Percentiles rank a stretch among this genome's conserved stretches.
Conservation (phyloP, 768 basidiomycete species). For the Porphyrellus cyaneotinctus region DNA sequence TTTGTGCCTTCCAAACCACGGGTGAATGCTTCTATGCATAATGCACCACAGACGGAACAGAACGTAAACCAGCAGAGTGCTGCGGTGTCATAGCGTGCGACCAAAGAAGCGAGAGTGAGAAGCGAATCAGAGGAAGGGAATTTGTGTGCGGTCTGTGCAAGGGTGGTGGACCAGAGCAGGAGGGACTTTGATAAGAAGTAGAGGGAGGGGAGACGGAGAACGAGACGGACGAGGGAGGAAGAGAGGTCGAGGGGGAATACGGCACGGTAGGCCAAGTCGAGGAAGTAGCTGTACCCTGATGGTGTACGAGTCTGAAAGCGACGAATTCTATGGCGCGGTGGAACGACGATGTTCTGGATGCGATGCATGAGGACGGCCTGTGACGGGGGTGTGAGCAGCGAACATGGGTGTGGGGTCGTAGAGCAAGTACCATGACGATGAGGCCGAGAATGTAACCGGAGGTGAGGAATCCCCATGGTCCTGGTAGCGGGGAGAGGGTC, state of each 20-base stretch:
- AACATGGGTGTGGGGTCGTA: not conserved
- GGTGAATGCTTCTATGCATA: conserved; percentile 62
- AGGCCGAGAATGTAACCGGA: conserved; percentile 70
- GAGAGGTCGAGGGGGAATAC: conserved; percentile 66
- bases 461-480: conserved; percentile 68
- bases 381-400: not conserved
- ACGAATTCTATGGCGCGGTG: conserved; percentile 40
- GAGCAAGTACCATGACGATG: conserved; percentile 52
- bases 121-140: conserved; percentile 36
- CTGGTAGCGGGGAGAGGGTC: conserved; percentile 36
- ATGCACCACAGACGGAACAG: conserved; percentile 58
- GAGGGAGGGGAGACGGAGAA: conserved; percentile 60
- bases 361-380: conserved; percentile 70
- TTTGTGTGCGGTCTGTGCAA: conserved; percentile 51
- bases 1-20: conserved; percentile 64
- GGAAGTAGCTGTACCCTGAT: conserved; percentile 21
- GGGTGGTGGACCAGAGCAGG: conserved; percentile 52
- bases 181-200: conserved; percentile 58
- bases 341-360: conserved; percentile 75
- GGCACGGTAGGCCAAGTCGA: conserved; percentile 30
- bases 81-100: conserved; percentile 47
- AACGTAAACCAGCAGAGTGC: conserved; percentile 75
- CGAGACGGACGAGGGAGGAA: conserved; percentile 52
- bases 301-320: conserved; percentile 20
- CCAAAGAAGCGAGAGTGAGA: conserved; percentile 43